Conservation (phyloP, 805 yeast genomes). For the Ogataea corticis region DNA sequence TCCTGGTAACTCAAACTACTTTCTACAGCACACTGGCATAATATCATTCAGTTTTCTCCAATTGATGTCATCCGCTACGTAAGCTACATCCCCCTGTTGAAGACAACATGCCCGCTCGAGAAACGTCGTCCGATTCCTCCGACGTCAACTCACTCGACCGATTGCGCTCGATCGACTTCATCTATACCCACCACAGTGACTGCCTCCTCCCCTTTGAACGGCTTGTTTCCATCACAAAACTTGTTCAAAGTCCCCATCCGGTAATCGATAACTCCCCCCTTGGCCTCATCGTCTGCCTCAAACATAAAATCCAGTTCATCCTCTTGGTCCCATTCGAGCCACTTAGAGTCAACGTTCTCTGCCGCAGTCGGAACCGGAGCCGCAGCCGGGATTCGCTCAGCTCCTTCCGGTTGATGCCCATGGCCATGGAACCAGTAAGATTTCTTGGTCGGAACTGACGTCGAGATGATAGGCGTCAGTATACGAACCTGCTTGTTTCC, state of each 20-base stretch:
- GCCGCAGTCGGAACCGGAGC: too few relatives aligned
- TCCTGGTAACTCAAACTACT: too few relatives aligned
- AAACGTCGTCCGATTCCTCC: background rate
- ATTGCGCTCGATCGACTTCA: too few relatives aligned
- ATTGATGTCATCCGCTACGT: too few relatives aligned
- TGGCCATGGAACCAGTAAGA: conserved; percentile 34
- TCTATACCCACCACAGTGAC: conserved; percentile 10
- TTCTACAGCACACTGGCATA: too few relatives aligned
- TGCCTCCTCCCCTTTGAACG: background rate
- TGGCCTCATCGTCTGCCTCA: conserved; percentile 16
- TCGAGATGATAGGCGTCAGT: conserved; percentile 29
- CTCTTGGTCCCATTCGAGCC: conserved; percentile 9
- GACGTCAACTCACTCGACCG: too few relatives aligned
- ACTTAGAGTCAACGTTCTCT: conserved; percentile 6
- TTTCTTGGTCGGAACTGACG: conserved; percentile 39
- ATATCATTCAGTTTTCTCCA: too few relatives aligned
- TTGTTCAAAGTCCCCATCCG: background rate
- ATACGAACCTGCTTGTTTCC: conserved; percentile 23
- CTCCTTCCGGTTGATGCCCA: conserved; percentile 2
- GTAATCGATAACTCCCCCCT: conserved; percentile 6
- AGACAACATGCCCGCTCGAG: background rate
- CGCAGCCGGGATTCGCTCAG: too few relatives aligned
- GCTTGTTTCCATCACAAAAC: background rate
- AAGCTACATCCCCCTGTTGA: too few relatives aligned
- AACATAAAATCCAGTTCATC: conserved; percentile 20